A percentile compares a stretch with the other conserved stretches of the same genome.
These are phyloP conservation scores for Malus sieversii DNA, from an alignment of 306 rosid species.

Conservation along the genomic window DNA sequence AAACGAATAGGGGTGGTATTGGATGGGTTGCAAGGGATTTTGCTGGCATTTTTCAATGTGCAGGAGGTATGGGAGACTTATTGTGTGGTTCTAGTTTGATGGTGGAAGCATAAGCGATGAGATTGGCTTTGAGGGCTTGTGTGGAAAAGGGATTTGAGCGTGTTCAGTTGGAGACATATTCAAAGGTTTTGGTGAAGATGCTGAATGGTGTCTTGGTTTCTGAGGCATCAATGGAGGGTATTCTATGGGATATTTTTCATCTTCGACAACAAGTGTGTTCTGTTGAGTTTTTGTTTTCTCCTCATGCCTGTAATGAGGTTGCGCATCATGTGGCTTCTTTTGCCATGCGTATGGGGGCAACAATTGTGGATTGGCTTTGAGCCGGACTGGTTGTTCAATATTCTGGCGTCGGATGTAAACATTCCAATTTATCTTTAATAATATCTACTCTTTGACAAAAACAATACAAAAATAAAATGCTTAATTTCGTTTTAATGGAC, in stretches of 20 bases:
- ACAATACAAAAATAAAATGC: too few relatives aligned
- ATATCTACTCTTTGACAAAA: too few relatives aligned
- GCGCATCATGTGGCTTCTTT: not conserved
- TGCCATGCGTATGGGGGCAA: not conserved
- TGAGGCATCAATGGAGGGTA: not conserved
- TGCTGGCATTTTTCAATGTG: not conserved
- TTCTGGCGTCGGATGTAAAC: too few relatives aligned
- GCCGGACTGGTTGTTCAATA: too few relatives aligned
- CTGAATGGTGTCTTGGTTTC: not conserved
- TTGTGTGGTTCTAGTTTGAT: not conserved
- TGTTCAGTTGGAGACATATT: not conserved
- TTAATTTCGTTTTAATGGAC: not conserved
- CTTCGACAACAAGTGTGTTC: not conserved
- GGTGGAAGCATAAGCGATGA: not conserved
- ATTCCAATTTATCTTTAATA: too few relatives aligned
- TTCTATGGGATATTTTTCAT: too few relatives aligned
- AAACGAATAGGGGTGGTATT: not conserved
- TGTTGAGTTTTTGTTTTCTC: not conserved
- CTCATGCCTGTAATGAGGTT: not conserved
- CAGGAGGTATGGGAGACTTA: not conserved
- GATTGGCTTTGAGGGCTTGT: not conserved
- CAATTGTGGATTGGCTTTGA: too few relatives aligned
- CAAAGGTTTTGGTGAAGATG: not conserved
- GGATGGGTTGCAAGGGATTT: not conserved
- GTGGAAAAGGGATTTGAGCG: not conserved